phyloP scores from a whole-genome alignment of 768 basidiomycete species.

The Filobasidium floriforme region DNA sequence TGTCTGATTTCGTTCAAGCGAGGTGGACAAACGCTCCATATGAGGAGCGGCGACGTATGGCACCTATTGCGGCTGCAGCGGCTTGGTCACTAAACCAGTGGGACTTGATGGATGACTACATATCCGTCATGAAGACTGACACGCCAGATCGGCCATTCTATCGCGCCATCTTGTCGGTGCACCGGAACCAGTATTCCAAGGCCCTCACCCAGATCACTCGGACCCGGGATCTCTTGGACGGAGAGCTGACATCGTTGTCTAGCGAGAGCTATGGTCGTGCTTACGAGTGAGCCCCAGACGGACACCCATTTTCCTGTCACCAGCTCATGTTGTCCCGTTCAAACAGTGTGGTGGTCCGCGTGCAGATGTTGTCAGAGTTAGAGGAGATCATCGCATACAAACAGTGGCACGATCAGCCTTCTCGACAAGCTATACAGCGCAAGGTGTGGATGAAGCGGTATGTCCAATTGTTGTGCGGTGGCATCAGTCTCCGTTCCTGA shows the following conservation, averaged over 20 bases:
- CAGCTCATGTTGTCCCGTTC: neutral
- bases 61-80: slow-evolving; percentile 92
- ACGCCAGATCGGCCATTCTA: slow-evolving; percentile 93
- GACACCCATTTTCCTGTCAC: slow-evolving; percentile 36
- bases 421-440: slow-evolving; percentile 79
- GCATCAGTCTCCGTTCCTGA: neutral
- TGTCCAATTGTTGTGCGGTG: slow-evolving; percentile 39
- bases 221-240: slow-evolving; percentile 84
- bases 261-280: slow-evolving; percentile 96
- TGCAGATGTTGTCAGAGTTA: slow-evolving; percentile 95
- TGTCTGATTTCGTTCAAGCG: slow-evolving; percentile 76
- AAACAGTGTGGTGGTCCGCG: slow-evolving; percentile 81
- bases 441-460: slow-evolving; percentile 95
- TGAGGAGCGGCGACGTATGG: slow-evolving; percentile 81
- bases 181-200: slow-evolving; percentile 90
- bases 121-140: slow-evolving; percentile 82
- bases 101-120: slow-evolving; percentile 98
- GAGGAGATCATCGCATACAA: slow-evolving; percentile 97
- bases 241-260: slow-evolving; percentile 80
- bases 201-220: slow-evolving; percentile 82
- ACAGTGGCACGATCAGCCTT: slow-evolving; percentile 84
- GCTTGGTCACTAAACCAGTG: slow-evolving; percentile 95
- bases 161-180: slow-evolving; percentile 87
- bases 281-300: slow-evolving; percentile 56
- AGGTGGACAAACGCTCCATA: slow-evolving; percentile 74